These are phyloP conservation scores for Neurospora sp. DNA, from an alignment of 495 filamentous ascomycete species.

Conservation along the genomic window DNA sequence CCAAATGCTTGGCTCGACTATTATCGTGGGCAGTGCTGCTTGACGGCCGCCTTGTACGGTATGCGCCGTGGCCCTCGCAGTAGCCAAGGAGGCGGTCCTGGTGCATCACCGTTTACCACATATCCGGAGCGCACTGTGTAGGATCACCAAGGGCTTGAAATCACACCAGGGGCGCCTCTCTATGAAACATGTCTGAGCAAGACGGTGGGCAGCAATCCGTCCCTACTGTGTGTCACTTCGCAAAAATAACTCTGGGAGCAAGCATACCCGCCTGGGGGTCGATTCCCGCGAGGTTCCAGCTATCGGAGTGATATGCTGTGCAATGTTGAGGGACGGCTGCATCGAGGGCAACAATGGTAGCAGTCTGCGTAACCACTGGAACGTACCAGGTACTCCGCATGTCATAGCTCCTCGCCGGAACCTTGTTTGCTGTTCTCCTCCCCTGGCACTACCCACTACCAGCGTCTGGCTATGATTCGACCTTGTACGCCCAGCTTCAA, in stretches of 20 bases:
- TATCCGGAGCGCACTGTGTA: not conserved
- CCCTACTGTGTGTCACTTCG: not conserved
- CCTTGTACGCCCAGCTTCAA: not conserved
- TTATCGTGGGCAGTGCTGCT: not conserved
- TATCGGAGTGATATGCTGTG: not conserved
- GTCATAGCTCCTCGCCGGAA: not conserved
- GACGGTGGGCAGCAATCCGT: not conserved
- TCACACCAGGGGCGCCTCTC: not conserved
- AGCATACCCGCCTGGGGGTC: not conserved
- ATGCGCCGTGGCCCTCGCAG: not conserved
- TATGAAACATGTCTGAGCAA: not conserved
- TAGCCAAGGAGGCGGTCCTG: not conserved
- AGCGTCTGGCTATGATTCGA: conserved; percentile 1
- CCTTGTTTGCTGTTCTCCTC: not conserved
- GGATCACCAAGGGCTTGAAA: not conserved
- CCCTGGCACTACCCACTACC: not conserved
- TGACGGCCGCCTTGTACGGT: not conserved
- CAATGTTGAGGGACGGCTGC: not conserved
- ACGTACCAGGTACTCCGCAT: not conserved
- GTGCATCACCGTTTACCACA: not conserved
- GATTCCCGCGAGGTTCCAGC: not conserved
- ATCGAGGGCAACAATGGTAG: not conserved
- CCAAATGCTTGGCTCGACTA: not conserved
- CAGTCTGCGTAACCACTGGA: not conserved
- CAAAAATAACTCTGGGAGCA: not conserved